Evolutionary conservation across 2,329 filamentous ascomycete species (phyloP).

Genomic region (Penicillium sp.): DNA sequence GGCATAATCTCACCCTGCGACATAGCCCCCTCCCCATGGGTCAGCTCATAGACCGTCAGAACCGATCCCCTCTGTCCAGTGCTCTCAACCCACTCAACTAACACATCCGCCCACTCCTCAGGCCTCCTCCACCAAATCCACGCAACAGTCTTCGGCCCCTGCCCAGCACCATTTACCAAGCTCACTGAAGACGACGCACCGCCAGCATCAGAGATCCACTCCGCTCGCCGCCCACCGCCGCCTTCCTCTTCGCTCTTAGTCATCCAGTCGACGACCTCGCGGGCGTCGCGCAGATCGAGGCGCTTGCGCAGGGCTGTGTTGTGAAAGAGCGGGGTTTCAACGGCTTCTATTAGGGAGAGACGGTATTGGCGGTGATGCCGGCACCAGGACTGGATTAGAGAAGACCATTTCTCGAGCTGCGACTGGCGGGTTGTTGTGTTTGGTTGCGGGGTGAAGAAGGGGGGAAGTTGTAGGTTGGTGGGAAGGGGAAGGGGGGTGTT

Average conservation of each 20-base stretch:
- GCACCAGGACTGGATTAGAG: slow-evolving; percentile 81
- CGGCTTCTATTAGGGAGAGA: slow-evolving; percentile 64
- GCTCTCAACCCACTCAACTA: slow-evolving; percentile 78
- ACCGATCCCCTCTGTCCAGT: slow-evolving; percentile 88
- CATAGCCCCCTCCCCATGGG: slow-evolving; percentile 77
- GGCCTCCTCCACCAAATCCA: slow-evolving; percentile 84
- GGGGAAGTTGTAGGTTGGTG: slow-evolving; percentile 51
- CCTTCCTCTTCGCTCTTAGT: slow-evolving; percentile 44
- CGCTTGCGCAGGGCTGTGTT: slow-evolving; percentile 47
- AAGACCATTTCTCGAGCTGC: slow-evolving; percentile 78
- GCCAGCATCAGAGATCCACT: slow-evolving; percentile 58
- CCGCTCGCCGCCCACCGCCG: slow-evolving; percentile 49
- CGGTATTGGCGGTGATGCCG: slow-evolving; percentile 73
- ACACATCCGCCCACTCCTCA: slow-evolving; percentile 81
- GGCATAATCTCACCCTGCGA: slow-evolving; percentile 58
- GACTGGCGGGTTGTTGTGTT: slow-evolving; percentile 46
- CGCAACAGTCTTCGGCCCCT: slow-evolving; percentile 54
- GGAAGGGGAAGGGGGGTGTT: slow-evolving; percentile 40
- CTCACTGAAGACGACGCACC: not conserved
- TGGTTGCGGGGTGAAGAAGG: slow-evolving; percentile 53
- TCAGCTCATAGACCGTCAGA: slow-evolving; percentile 87
- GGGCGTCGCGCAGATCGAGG: slow-evolving; percentile 54
- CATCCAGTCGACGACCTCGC: slow-evolving; percentile 59
- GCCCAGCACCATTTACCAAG: slow-evolving; percentile 1
- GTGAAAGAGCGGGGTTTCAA: slow-evolving; percentile 60